phyloP scores from a whole-genome alignment of 441 rosid genomes.

The Gossypium schwendimanii region DNA sequence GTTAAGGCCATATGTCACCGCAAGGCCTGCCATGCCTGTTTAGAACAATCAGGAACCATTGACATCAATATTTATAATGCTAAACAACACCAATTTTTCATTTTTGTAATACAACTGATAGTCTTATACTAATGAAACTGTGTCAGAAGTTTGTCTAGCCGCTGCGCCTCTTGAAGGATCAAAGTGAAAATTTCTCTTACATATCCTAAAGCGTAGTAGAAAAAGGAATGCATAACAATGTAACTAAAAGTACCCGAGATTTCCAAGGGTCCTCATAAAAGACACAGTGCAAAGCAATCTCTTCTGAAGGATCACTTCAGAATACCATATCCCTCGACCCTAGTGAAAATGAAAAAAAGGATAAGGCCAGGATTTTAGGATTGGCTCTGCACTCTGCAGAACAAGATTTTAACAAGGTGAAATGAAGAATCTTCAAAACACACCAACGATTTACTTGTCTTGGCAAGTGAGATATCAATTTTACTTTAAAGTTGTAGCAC shows the following conservation, averaged over 20 bases:
- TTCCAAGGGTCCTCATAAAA: neutral
- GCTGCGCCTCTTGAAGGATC: neutral
- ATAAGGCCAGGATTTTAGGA: constrained; percentile 4
- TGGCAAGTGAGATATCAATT: neutral
- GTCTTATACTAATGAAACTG: neutral
- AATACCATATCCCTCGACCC: neutral
- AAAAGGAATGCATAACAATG: neutral
- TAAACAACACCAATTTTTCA: neutral
- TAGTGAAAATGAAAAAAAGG: neutral
- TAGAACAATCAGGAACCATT: constrained; percentile 19
- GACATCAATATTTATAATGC: constrained; percentile 4
- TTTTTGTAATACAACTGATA: constrained; percentile 1
- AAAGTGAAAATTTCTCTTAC: neutral
- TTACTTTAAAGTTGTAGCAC: neutral
- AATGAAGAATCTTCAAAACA: neutral
- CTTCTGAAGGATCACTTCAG: neutral
- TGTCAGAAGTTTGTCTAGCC: neutral
- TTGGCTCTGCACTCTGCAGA: neutral
- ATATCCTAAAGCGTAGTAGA: neutral
- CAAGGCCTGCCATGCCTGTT: constrained; percentile 99
- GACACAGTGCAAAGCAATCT: constrained; percentile 4
- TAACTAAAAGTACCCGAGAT: neutral
- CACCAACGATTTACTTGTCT: neutral
- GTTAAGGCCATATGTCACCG: constrained; percentile 97
- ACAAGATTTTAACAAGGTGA: neutral